Evolutionary conservation across 305 asterid genomes (phyloP).

Genomic region (Fraxinus floribunda): DNA sequence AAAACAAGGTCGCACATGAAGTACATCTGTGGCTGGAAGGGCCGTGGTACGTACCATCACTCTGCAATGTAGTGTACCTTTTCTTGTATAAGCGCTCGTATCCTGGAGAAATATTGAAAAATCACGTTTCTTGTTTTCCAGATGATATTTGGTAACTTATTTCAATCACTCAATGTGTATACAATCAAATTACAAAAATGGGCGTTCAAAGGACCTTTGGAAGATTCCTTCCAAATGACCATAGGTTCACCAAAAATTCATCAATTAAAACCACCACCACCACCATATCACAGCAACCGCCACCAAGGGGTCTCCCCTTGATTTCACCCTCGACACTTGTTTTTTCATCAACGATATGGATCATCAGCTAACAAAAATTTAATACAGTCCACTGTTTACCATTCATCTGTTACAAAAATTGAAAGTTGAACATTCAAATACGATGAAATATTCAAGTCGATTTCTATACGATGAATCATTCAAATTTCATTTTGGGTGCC

Average conservation of each 20-base stretch:
- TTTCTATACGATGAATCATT: not conserved
- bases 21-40: slow-evolving; percentile 67
- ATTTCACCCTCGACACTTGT: not conserved
- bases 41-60: slow-evolving; percentile 51
- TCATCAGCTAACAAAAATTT: not conserved
- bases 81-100: too few relatives aligned
- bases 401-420: not conserved
- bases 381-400: not conserved
- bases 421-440: not conserved
- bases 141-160: not conserved
- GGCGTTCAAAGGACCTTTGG: too few relatives aligned
- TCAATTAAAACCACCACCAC: not conserved
- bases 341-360: not conserved
- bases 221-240: not conserved
- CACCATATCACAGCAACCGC: not conserved
- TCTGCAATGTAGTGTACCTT: slow-evolving; percentile 41
- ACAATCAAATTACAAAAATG: too few relatives aligned
- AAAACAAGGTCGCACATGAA: slow-evolving; percentile 32
- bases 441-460: not conserved
- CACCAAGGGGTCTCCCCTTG: not conserved
- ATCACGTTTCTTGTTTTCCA: not conserved
- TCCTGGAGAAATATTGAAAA: not conserved
- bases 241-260: too few relatives aligned
- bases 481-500: not conserved
- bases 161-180: not conserved